Conservation (phyloP, 176 grass and related monocot genomes). For the Phoenix roebelenii region DNA sequence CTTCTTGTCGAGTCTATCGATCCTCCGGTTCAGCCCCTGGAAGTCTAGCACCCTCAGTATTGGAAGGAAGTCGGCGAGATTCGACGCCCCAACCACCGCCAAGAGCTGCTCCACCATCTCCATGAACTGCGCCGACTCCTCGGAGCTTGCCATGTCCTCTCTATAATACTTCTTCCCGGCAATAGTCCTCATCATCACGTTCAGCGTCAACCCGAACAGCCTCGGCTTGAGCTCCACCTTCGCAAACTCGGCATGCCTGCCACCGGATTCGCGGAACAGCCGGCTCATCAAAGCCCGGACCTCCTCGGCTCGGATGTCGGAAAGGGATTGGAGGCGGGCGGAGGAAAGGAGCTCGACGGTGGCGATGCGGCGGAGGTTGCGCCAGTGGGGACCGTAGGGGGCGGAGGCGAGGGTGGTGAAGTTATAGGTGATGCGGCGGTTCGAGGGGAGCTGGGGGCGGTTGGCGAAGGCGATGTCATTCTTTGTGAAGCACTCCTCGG, state of each 20-base stretch:
- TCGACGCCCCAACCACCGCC: conserved; percentile 25
- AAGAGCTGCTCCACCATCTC: conserved; percentile 20
- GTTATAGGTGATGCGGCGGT: too few relatives aligned
- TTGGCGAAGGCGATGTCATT: too few relatives aligned
- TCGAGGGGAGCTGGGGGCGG: too few relatives aligned
- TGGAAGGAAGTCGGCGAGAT: conserved; percentile 38
- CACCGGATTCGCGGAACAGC: too few relatives aligned
- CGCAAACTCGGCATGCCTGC: not conserved
- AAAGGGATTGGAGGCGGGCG: too few relatives aligned
- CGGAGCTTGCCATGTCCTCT: not conserved
- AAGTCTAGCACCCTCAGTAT: conserved; percentile 3
- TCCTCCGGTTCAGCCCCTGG: conserved; percentile 10
- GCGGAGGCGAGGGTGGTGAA: too few relatives aligned
- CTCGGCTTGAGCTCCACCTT: conserved; percentile 17
- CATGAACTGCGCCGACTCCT: conserved; percentile 24
- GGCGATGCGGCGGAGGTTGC: too few relatives aligned
- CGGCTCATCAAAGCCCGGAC: too few relatives aligned
- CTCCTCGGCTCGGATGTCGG: too few relatives aligned
- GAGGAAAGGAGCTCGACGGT: too few relatives aligned
- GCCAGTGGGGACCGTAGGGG: too few relatives aligned
- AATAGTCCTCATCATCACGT: conserved; percentile 27
- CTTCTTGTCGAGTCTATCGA: conserved; percentile 2
- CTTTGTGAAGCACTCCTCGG: too few relatives aligned
- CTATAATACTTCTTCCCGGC: conserved; percentile 33
- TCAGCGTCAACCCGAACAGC: conserved; percentile 35